phyloP scores from a whole-genome alignment of 257 asterid genomes.

The Solanum virginianum region DNA sequence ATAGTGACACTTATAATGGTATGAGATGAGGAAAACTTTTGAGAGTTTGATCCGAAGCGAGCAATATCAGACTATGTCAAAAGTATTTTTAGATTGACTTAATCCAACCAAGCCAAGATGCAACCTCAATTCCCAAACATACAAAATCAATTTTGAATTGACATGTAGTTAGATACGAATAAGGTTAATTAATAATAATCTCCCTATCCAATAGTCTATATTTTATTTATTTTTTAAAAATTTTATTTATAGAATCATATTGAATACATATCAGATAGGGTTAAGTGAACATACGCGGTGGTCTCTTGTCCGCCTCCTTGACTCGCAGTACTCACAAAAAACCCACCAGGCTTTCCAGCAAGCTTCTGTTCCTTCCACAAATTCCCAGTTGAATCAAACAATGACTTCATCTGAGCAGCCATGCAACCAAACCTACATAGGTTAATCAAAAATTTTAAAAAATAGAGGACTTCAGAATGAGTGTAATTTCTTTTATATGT shows the following conservation, averaged over 20 bases:
- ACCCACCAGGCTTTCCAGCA: constrained; percentile 91
- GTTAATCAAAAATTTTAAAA: neutral
- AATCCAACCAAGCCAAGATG: neutral
- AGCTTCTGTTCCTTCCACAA: constrained; percentile 86
- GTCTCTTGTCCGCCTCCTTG: constrained; percentile 99
- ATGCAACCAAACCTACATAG: constrained; percentile 33
- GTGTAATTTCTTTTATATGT: neutral
- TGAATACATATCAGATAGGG: neutral
- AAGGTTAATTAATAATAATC: neutral
- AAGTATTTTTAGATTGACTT: neutral
- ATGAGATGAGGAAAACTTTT: neutral
- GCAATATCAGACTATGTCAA: no score
- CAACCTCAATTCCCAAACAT: neutral
- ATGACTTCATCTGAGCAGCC: constrained; percentile 98
- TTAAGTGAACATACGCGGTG: constrained; percentile 61
- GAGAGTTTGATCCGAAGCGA: neutral
- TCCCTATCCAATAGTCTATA: neutral
- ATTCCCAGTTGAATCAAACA: constrained; percentile 81
- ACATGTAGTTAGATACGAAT: neutral
- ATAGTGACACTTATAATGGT: neutral
- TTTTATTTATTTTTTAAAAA: no score
- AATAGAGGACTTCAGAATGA: neutral
- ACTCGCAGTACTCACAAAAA: constrained; percentile 88
- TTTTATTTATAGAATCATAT: neutral
- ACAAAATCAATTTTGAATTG: neutral